Percentiles rank a stretch among this genome's conserved stretches.
Evolutionary conservation across 495 filamentous ascomycete species (phyloP).

Genomic region (Sphaerosporella brunnea): DNA sequence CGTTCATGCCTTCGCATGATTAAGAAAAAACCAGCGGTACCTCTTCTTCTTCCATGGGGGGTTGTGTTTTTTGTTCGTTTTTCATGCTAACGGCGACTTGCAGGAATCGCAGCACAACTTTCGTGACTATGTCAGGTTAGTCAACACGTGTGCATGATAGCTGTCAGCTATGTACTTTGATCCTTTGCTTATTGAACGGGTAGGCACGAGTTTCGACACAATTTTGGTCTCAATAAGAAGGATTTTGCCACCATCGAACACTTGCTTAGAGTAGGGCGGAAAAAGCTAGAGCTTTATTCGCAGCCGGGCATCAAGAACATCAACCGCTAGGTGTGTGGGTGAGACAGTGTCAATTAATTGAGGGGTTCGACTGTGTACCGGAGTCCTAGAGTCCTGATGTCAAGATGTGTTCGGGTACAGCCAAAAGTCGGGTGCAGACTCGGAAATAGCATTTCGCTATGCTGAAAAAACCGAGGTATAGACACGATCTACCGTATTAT

Average conservation of each 20-base stretch:
- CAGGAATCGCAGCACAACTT: constrained; percentile 25
- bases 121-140: constrained; percentile 26
- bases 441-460: no score
- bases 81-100: no score
- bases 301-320: constrained; percentile 74
- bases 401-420: no score
- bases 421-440: no score
- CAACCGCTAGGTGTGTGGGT: constrained; percentile 3
- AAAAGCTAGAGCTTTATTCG: constrained; percentile 73
- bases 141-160: constrained; percentile 26
- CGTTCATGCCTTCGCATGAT: constrained; percentile 65
- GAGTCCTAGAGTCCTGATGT: no score
- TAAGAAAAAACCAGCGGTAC: neutral
- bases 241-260: constrained; percentile 83
- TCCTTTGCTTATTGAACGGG: neutral
- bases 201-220: constrained; percentile 64
- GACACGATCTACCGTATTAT: no score
- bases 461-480: no score
- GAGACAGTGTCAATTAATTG: no score
- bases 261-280: constrained; percentile 62
- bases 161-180: constrained; percentile 19
- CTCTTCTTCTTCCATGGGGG: neutral
- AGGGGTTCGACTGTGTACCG: no score
- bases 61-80: no score
- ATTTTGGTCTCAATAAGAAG: constrained; percentile 55